A percentile compares a stretch with the other conserved stretches of the same genome.
These are phyloP conservation scores for Chrysanthemum makinoi DNA, from an alignment of 129 eudicot genomes.

Conservation along the genomic window DNA sequence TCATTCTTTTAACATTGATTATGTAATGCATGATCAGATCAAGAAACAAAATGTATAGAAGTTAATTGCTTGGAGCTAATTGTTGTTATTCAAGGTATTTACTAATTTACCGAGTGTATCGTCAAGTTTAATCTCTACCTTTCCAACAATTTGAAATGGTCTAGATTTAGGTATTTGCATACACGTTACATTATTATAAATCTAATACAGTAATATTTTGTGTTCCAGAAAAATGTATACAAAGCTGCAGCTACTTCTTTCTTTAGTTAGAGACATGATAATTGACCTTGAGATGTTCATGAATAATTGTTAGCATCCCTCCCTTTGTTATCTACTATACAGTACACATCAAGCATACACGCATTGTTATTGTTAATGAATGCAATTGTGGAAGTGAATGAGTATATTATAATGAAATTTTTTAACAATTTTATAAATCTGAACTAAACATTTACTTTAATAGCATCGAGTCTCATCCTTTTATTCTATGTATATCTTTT, in stretches of 20 bases:
- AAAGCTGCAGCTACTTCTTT: conserved; percentile 16
- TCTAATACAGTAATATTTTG: background rate
- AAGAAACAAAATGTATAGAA: background rate
- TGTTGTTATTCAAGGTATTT: conserved; percentile 20
- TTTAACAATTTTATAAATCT: too few relatives aligned
- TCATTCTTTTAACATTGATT: conserved; percentile 1
- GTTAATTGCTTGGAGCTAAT: background rate
- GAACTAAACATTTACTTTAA: too few relatives aligned
- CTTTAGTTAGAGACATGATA: background rate
- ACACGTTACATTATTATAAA: conserved; percentile 15
- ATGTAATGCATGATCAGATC: background rate
- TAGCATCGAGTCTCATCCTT: too few relatives aligned
- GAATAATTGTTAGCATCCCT: conserved; percentile 14
- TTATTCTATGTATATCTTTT: too few relatives aligned
- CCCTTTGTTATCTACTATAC: conserved; percentile 2
- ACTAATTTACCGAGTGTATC: conserved; percentile 2
- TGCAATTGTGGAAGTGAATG: too few relatives aligned
- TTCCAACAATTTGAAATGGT: conserved; percentile 23
- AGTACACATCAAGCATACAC: too few relatives aligned
- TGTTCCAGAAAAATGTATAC: too few relatives aligned
- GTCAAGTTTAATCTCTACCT: conserved; percentile 25
- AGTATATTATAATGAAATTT: too few relatives aligned
- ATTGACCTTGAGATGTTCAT: background rate
- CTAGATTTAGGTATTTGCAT: conserved; percentile 23
- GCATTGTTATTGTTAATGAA: too few relatives aligned